Conservation (phyloP, 768 basidiomycete genomes). For the Nevesoporus exiguus region DNA sequence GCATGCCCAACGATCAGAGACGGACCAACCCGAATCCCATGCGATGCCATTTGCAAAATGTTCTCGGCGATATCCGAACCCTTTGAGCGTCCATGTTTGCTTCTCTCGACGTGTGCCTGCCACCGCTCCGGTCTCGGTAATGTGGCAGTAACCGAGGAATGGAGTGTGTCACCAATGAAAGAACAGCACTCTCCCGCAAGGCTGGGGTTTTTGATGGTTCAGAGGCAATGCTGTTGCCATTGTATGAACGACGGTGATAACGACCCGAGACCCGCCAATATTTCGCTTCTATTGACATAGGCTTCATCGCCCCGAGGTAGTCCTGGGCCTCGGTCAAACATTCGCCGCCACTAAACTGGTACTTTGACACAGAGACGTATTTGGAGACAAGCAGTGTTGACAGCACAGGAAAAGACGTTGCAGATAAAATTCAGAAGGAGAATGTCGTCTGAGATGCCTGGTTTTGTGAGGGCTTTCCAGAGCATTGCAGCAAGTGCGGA, state of each 20-base stretch:
- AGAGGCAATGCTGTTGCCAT: conserved; percentile 11
- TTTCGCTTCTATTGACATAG: conserved; percentile 25
- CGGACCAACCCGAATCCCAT: conserved; percentile 41
- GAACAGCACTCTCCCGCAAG: background rate
- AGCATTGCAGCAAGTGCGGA: conserved; percentile 5
- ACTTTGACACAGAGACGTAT: conserved; percentile 8
- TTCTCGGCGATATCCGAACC: conserved; percentile 31
- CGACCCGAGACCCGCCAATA: conserved; percentile 33
- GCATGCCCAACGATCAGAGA: background rate
- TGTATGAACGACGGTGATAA: conserved; percentile 26
- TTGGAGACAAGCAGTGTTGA: conserved; percentile 17
- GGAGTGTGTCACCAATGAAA: conserved; percentile 34
- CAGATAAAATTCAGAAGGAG: conserved; percentile 8
- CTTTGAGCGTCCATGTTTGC: conserved; percentile 13
- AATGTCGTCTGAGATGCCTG: background rate
- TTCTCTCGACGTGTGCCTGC: background rate
- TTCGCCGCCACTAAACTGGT: conserved; percentile 9
- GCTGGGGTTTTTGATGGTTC: background rate
- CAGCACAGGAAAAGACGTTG: conserved; percentile 6
- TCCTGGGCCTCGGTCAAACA: background rate
- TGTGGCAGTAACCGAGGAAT: conserved; percentile 38
- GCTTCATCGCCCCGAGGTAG: conserved; percentile 3
- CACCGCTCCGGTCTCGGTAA: conserved; percentile 27
- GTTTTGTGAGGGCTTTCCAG: conserved; percentile 1
- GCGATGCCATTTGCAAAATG: conserved; percentile 46